Evolutionary conservation across 2,329 filamentous ascomycete genomes (phyloP), one percentile per base, ranked within the genome.

Genomic region (Phialocephala sp.): DNA sequence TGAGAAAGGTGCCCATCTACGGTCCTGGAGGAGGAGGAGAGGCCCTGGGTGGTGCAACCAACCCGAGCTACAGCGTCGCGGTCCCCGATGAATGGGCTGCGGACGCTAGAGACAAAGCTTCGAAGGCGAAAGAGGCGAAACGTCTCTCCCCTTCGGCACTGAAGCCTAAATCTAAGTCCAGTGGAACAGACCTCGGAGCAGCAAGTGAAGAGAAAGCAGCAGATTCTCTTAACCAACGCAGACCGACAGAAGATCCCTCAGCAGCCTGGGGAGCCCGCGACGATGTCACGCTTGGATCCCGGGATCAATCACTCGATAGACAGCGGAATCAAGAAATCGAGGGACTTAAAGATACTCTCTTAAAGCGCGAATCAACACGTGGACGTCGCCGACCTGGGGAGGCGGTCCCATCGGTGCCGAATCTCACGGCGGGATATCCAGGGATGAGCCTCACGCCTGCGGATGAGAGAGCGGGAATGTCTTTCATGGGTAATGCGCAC

Each of bases 1-100:
- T 97, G 65, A 91, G 93, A 79, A 93, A 90, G 80, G 85, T 99
- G 20, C 94, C 94, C 11, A 94, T 99, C 75, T 86, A 92, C 72
- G 88, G 83, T 22, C 94, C 94, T 63, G 93, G 90, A 47, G 93
- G 91, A 66, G 91, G 89, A 63, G 81, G 80, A 64, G 86, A 88
- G 63, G 71, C 83, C 43, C 80, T 89, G 2, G 88, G 88, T 65
- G 87, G 85, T 47, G 85, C 91, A 6, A 87, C 84, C 37, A 95
- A 96, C 78, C 94, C 94, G 0, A 82, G 87, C 6, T 97, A 95
- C 81, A 90, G 89, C 20, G 94, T 97, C 22, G 77, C 89, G 8
- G 89, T 97, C 59, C 82, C 86, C 1, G 90, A 94, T 68, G 80
- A 85, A 0, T 85, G 88, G 70, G 93, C 93, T 6, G 79, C 83